Conservation (phyloP, 352 stramenopile species). For the Elongisporangium anandrum region DNA sequence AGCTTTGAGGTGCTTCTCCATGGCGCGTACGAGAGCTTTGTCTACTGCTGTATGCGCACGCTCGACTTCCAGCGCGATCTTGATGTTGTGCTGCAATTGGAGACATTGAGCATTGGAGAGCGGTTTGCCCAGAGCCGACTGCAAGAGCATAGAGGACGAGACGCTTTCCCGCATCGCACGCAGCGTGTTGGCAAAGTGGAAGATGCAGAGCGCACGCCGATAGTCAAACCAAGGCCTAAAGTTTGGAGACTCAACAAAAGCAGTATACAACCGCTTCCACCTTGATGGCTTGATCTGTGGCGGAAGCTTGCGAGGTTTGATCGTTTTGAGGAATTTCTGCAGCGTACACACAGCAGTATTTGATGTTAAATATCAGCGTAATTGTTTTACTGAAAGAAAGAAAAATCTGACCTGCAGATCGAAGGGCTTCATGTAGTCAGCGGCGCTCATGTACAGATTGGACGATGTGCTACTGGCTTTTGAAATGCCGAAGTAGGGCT, state of each 20-base stretch:
- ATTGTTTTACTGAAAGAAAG: no score
- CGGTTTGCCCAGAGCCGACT: constrained; percentile 36
- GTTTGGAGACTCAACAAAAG: constrained; percentile 65
- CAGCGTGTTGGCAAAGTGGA: constrained; percentile 60
- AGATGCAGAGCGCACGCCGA: constrained; percentile 58
- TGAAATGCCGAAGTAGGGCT: constrained; percentile 86
- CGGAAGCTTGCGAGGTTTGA: constrained; percentile 50
- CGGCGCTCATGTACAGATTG: constrained; percentile 64
- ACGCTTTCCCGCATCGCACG: constrained; percentile 47
- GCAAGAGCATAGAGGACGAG: constrained; percentile 23
- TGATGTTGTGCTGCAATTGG: constrained; percentile 41
- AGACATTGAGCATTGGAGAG: constrained; percentile 39
- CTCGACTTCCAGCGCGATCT: constrained; percentile 34
- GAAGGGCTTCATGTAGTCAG: constrained; percentile 78
- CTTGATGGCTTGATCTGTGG: constrained; percentile 60
- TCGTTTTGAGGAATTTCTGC: constrained; percentile 47
- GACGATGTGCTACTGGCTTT: constrained; percentile 46
- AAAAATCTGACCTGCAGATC: constrained; percentile 26
- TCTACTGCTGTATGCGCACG: constrained; percentile 27
- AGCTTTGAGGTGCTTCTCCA: constrained; percentile 39
- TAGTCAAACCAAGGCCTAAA: constrained; percentile 78
- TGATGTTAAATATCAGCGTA: no score
- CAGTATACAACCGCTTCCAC: constrained; percentile 66
- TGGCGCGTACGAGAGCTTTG: constrained; percentile 34
- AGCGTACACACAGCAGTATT: constrained; percentile 4